These are phyloP conservation scores for Schizosaccharomyces octosporus DNA, from an alignment of 805 yeast species.

Conservation along the genomic window DNA sequence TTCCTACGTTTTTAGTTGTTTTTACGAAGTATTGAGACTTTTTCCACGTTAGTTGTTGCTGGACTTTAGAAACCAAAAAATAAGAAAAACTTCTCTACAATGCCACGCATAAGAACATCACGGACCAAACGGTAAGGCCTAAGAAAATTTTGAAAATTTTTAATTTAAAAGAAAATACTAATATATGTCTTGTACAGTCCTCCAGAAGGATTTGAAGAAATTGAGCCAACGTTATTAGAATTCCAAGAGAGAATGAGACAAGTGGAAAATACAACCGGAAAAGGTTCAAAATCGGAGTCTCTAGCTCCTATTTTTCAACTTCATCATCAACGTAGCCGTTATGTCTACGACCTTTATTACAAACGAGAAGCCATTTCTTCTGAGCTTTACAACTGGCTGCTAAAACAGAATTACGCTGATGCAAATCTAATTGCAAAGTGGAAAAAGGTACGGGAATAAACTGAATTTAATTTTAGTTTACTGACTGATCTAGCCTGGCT, in stretches of 20 bases:
- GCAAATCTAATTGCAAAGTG: slow-evolving; percentile 48
- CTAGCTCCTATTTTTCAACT: slow-evolving; percentile 13
- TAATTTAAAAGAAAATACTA: neutral
- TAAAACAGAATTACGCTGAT: slow-evolving; percentile 43
- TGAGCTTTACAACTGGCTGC: slow-evolving; percentile 49
- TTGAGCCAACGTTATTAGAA: slow-evolving; percentile 39
- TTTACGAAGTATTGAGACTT: too few relatives aligned
- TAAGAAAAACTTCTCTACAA: neutral
- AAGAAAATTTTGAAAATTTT: neutral
- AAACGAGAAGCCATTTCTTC: slow-evolving; percentile 40
- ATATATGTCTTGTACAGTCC: slow-evolving; percentile 18
- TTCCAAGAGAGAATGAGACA: slow-evolving; percentile 35
- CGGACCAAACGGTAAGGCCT: neutral
- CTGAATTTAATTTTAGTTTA: neutral
- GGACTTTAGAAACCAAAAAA: neutral
- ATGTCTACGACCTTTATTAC: slow-evolving; percentile 50
- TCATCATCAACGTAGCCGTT: slow-evolving; percentile 54
- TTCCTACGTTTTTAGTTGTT: too few relatives aligned
- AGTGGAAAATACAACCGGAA: slow-evolving; percentile 13
- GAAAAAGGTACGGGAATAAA: slow-evolving; percentile 13
- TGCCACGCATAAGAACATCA: slow-evolving; percentile 1
- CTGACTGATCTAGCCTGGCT: slow-evolving; percentile 32
- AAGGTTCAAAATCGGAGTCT: neutral
- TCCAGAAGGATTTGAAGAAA: slow-evolving; percentile 50
- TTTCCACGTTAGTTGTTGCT: too few relatives aligned